Base-by-base conservation (phyloP, 805 yeast genomes). In the Starmerella geochares region DNA sequence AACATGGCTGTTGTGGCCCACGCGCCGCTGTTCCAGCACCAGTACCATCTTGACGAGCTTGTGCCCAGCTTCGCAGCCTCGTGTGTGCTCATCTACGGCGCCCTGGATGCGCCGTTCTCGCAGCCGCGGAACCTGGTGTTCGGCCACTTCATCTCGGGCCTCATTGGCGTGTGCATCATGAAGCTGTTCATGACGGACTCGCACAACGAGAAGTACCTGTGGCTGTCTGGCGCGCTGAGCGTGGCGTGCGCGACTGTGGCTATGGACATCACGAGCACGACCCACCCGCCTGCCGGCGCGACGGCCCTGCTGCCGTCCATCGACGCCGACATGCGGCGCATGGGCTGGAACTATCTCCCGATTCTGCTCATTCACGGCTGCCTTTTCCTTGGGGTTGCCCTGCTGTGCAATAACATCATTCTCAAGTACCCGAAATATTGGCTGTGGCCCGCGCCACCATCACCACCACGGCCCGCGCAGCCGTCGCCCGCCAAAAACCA, bases 271-370 rank as follows among this genome's bases (percentile, higher is more conserved):
- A 62, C 71, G 4, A 77, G 77, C 53, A 73, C 79, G 51, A 75
- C 78, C 1, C 86, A 81, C 60, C 86, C 86, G 0, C 86, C 86
- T 0, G 79, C 81, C 1, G 86, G 86, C 2, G 85, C 86, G 1
- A 72, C 81, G 9, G 84, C 86, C 0, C 59, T 80, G 32, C 62
- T 80, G 8, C 83, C 85, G 0, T 64, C 72, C 1, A 58, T 74
- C 0, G 80, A 78, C 47, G 72, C 60, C 0, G 54, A 58, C 7
- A 66, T 79, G 3, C 61, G 76, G 11, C 55, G 46, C 3, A 67
- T 80, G 73, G 74, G 84, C 44, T 80, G 86, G 86, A 77, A 80
- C 77, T 79, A 74, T 56, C 58, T 80, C 25, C 80, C 82, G 0
- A 71, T 67, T 0, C 81, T 79, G 48, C 47, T 80, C 3, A 66